Evolutionary conservation across 2,329 filamentous ascomycete genomes (phyloP).

Genomic region (Fusarium anguioides): DNA sequence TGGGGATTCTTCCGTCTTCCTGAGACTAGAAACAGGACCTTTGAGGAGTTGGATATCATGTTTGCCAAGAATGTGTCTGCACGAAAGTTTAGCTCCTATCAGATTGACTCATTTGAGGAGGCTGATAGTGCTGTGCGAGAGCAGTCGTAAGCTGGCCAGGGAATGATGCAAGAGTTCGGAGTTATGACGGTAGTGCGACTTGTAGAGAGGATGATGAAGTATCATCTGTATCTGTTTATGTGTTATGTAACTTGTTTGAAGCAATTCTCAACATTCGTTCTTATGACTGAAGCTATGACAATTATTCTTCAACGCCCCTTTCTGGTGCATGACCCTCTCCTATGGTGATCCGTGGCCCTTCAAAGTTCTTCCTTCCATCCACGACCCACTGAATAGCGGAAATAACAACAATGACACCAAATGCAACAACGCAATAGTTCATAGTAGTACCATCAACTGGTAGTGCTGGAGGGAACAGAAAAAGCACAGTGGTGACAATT

Average conservation of each 20-base stretch:
- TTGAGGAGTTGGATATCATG: slow-evolving; percentile 65
- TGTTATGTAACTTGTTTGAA: background rate
- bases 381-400: slow-evolving; percentile 57
- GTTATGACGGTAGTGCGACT: too few species aligned
- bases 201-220: too few species aligned
- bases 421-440: slow-evolving; percentile 65
- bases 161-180: too few species aligned
- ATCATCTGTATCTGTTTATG: too few species aligned
- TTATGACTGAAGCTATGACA: too few species aligned
- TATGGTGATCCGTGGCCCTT: slow-evolving; percentile 26
- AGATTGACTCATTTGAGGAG: slow-evolving; percentile 19
- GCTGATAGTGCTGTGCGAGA: background rate
- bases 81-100: slow-evolving; percentile 29
- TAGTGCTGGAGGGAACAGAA: slow-evolving; percentile 74
- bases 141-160: too few species aligned
- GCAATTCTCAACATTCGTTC: too few species aligned
- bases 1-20: slow-evolving; percentile 61
- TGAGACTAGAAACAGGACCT: slow-evolving; percentile 62
- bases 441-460: slow-evolving; percentile 75
- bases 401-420: slow-evolving; percentile 58
- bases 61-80: slow-evolving; percentile 52
- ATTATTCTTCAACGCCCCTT: background rate
- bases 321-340: background rate
- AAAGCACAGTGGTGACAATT: slow-evolving; percentile 74
- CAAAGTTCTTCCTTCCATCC: slow-evolving; percentile 58